Evolutionary conservation across 768 basidiomycete species (phyloP).

Genomic region (Mycena maculata): DNA sequence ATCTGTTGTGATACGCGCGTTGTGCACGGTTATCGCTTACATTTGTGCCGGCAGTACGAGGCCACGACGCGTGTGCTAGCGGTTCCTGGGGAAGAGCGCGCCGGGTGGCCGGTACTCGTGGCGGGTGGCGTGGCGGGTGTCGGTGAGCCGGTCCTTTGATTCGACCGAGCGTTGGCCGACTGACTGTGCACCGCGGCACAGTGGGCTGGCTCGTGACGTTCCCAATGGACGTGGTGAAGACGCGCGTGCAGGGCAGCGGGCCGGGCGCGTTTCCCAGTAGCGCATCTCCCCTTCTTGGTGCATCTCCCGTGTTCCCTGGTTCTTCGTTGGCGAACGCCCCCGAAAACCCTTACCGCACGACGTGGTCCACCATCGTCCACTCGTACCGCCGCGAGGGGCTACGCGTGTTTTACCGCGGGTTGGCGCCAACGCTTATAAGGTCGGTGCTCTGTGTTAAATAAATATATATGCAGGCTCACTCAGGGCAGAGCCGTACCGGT

Average conservation of each 20-base stretch:
- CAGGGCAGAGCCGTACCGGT: constrained; percentile 77
- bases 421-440: constrained; percentile 86
- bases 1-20: too few relatives aligned
- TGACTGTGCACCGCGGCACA: constrained; percentile 26
- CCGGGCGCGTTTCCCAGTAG: constrained; percentile 4
- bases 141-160: constrained; percentile 41
- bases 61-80: constrained; percentile 67
- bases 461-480: too few relatives aligned
- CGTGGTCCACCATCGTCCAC: constrained; percentile 65
- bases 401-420: constrained; percentile 79
- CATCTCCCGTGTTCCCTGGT: neutral
- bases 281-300: constrained; percentile 27
- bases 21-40: neutral
- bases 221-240: constrained; percentile 91
- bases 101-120: constrained; percentile 64
- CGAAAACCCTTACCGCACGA: constrained; percentile 68
- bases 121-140: constrained; percentile 85
- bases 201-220: constrained; percentile 87
- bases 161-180: neutral
- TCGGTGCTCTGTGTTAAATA: constrained; percentile 35
- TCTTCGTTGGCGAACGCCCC: neutral
- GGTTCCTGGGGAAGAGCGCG: constrained; percentile 31
- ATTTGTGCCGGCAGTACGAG: constrained; percentile 62
- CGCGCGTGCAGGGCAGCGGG: constrained; percentile 77
- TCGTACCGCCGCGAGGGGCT: constrained; percentile 75